Evolutionary conservation across 1,284 basidiomycete species (phyloP).

Genomic region (Dichomitus squalens): DNA sequence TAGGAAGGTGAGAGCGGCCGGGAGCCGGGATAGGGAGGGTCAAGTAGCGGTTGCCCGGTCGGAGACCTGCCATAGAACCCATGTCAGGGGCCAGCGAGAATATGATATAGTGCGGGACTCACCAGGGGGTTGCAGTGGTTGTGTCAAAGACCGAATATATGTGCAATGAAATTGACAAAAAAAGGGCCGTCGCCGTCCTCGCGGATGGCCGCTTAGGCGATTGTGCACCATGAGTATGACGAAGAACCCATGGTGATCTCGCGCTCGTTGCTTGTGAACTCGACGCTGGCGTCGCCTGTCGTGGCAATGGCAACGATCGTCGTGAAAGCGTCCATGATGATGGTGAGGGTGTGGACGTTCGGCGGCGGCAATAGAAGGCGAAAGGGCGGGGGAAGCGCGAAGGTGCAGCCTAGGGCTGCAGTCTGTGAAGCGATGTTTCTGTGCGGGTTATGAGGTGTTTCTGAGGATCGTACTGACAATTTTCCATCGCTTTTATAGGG

Average conservation of each 20-base stretch:
- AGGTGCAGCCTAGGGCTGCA: not conserved
- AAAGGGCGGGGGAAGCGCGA: not conserved
- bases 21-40: not conserved
- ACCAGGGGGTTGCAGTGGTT: too few species aligned
- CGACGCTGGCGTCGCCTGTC: not conserved
- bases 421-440: too few species aligned
- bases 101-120: too few species aligned
- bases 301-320: not conserved
- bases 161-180: not conserved
- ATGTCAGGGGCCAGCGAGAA: too few species aligned
- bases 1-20: not conserved
- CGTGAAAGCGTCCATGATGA: not conserved
- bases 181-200: not conserved
- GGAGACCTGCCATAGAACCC: not conserved
- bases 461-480: too few species aligned
- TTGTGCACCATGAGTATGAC: slow-evolving; percentile 4
- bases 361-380: not conserved
- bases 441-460: too few species aligned
- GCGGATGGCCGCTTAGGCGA: not conserved
- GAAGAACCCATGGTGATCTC: not conserved
- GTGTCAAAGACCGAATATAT: too few species aligned
- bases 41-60: too few species aligned
- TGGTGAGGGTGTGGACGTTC: not conserved
- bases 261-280: not conserved
- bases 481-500: too few species aligned